Conservation (phyloP, 2,329 filamentous ascomycete genomes). For the Magnaporthiopsis rhizophila region DNA sequence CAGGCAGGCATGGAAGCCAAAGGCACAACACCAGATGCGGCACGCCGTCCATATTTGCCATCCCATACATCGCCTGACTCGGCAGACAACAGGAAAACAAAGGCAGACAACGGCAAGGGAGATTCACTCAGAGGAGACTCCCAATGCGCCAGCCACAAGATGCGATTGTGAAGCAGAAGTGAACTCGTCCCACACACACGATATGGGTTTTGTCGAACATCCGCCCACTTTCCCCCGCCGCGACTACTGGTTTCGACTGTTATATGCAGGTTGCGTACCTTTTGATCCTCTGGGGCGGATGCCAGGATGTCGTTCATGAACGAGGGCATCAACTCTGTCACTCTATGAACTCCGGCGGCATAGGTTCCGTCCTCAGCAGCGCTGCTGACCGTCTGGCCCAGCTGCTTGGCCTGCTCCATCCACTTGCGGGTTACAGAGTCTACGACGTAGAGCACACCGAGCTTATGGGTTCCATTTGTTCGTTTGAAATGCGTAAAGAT, state of each 20-base stretch:
- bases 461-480: conserved; percentile 87
- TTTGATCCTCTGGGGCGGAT: conserved; percentile 85
- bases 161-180: background rate
- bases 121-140: background rate
- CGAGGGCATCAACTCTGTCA: conserved; percentile 87
- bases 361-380: conserved; percentile 84
- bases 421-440: conserved; percentile 99
- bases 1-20: background rate
- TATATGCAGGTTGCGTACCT: conserved; percentile 61
- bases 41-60: conserved; percentile 3
- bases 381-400: conserved; percentile 73
- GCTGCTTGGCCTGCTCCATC: conserved; percentile 88
- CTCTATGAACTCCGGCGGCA: conserved; percentile 90
- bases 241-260: background rate
- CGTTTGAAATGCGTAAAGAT: conserved; percentile 97
- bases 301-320: conserved; percentile 94
- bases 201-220: background rate
- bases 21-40: background rate
- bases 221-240: background rate
- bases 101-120: background rate
- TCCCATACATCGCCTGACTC: background rate
- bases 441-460: conserved; percentile 99
- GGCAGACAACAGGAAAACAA: background rate
- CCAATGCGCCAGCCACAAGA: background rate
- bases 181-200: background rate